These are phyloP conservation scores for Pichia cactophila DNA, from an alignment of 1,139 yeast species.

Conservation along the genomic window DNA sequence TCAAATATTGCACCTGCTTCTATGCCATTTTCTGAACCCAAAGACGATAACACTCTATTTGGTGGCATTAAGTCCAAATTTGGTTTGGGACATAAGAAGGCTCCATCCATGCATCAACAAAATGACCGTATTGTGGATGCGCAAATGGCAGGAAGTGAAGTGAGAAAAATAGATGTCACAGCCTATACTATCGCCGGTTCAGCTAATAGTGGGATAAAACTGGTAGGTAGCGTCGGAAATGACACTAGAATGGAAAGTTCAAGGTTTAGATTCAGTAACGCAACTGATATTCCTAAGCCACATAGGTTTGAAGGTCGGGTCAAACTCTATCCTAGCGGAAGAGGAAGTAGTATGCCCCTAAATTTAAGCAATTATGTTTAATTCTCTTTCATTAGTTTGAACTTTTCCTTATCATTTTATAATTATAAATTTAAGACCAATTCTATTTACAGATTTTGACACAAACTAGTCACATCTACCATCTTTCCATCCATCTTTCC, in stretches of 20 bases:
- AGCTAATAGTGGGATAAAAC: conserved; percentile 10
- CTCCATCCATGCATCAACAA: conserved; percentile 16
- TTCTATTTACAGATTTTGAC: neutral
- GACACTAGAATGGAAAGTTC: conserved; percentile 53
- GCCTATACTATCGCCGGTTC: conserved; percentile 44
- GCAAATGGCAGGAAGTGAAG: conserved; percentile 42
- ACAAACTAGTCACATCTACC: conserved; percentile 29
- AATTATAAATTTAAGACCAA: neutral
- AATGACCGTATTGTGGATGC: conserved; percentile 33
- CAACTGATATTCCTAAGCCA: conserved; percentile 73
- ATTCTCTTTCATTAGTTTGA: neutral
- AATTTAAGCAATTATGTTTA: conserved; percentile 37
- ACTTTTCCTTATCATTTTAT: neutral
- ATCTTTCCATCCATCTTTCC: conserved; percentile 76
- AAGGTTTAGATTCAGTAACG: conserved; percentile 65
- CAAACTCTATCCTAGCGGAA: conserved; percentile 88
- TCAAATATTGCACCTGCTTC: neutral
- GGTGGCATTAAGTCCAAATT: conserved; percentile 20
- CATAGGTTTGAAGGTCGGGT: conserved; percentile 61
- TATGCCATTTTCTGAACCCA: neutral
- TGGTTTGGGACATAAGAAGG: conserved; percentile 22
- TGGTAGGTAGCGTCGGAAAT: conserved; percentile 5
- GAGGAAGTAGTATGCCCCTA: conserved; percentile 90
- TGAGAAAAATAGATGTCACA: conserved; percentile 50
- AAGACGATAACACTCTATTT: conserved; percentile 18